Base-by-base conservation (phyloP, 2,329 filamentous ascomycete species). In the Trichophaea hybrida region DNA sequence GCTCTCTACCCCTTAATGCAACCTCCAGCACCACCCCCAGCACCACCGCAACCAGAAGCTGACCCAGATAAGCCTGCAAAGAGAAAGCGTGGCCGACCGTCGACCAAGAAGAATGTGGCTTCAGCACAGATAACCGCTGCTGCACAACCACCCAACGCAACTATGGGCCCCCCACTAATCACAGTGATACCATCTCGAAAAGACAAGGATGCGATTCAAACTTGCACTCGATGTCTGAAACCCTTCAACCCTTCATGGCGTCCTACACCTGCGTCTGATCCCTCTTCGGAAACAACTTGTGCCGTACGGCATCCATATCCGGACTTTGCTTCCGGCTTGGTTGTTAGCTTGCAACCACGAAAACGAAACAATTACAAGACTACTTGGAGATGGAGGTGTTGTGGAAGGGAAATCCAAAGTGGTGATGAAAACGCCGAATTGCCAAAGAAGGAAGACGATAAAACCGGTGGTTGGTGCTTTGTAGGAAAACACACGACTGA, bases 341-440 rank as follows among this genome's bases (percentile, higher is more conserved):
- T 62, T n/a, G 59, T 62, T 33, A 62, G 59, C 32, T 32, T 64
- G 15, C 59, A 61, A 15, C 40, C 59, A 31, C 49, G 61, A 6
- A 65, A 65, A 37, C 7, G 55, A 34, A 64, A 62, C 31, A 62
- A 61, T 24, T 60, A 64, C 31, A 65, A 65, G 43, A 64, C 61
- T 34, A 65, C 63, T n/a, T 65, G 63, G 63, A 61, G 61, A 51
- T 65, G 63, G 63, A 59, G 57, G 34, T 65, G 63, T 13, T 65
- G 63, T 46, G 63, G 63, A 13, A 51, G 63, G 33, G 63, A 65
- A 40, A 59, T 65, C 2, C 63, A 64, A 50, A 64, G 61, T 33
- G 59, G 56, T 2, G 62, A 65, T 24, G 61, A 65, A n/a, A 33
- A 60, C 4, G 34, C 56, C 34, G 51, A 64, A 55, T 64, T 57